Evolutionary conservation across 1,284 basidiomycete genomes (phyloP), one percentile per base, ranked within the genome.

Genomic region (Vanrija sp.): DNA sequence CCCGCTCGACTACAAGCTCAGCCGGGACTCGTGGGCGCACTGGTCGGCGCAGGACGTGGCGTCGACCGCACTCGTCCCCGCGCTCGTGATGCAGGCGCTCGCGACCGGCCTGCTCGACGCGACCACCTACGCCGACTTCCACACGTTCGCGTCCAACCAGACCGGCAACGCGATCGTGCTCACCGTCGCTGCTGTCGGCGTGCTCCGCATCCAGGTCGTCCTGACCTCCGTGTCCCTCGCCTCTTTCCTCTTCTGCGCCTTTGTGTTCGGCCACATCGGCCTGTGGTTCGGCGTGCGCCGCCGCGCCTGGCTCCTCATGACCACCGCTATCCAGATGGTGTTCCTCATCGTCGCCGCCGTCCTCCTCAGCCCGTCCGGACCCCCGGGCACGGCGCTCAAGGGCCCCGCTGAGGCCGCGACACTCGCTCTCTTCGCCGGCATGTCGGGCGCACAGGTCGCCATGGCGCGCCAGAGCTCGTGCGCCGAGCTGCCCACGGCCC

Each of bases 101-200:
- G 57, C 68, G 0, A 67, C 72, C 2, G 72, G 69, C 15, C 57
- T 75, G 7, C 62, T 76, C 21, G 75, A 77, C 58, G 74, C 74
- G 2, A 74, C 72, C 16, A 74, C 74, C 12, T 76, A 71, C 54
- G 68, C 71, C 38, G 69, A 73, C 48, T 77, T 74, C 57, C 29
- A 49, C 8, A 74, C 72, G 6, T 77, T 77, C 39, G 74, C 75
- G n/a, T 72, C 69, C 9, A 77, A 77, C 58, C 74, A 73, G 57
- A 72, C 72, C 3, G 71, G 75, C 34, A 77, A 77, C 60, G 73
- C 71, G 16, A 74, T 77, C 58, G 64, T 77, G 16, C 65, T 77
- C n/a, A 73, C 71, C 15, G 66, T 76, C 40, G 62, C 67, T 0
- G 65, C 67, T 0, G 66, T 74, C 0, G 66, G 69, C 8, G 52